Conservation (phyloP, 495 filamentous ascomycete species). For the Bombardia bombarda region DNA sequence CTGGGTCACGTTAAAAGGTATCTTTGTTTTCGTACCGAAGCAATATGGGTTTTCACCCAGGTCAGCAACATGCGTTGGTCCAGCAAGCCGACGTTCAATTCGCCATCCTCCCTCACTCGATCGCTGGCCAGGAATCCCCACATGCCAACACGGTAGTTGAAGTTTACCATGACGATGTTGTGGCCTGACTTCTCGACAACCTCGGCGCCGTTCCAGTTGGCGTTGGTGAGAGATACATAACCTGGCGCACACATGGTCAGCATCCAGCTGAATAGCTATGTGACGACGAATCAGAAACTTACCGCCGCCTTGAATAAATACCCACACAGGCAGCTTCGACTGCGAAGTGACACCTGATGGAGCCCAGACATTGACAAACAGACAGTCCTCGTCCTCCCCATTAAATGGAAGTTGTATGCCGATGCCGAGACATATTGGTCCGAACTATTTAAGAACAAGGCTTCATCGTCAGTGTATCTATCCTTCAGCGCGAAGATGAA, state of each 20-base stretch:
- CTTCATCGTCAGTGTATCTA: too few species aligned
- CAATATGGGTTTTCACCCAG: slow-evolving; percentile 64
- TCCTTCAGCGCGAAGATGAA: too few species aligned
- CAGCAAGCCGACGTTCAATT: slow-evolving; percentile 62
- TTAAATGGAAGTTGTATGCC: slow-evolving; percentile 23
- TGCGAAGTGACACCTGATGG: slow-evolving; percentile 43
- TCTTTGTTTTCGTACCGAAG: too few species aligned
- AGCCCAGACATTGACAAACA: slow-evolving; percentile 67
- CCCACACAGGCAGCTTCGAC: slow-evolving; percentile 56
- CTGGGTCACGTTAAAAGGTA: too few species aligned
- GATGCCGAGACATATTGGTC: slow-evolving; percentile 45
- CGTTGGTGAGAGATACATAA: slow-evolving; percentile 54
- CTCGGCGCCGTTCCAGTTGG: slow-evolving; percentile 57
- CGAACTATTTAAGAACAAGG: slow-evolving; percentile 22
- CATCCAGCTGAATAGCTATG: not conserved
- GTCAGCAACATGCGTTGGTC: slow-evolving; percentile 60
- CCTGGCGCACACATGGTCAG: slow-evolving; percentile 20
- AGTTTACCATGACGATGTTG: slow-evolving; percentile 61
- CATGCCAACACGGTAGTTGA: slow-evolving; percentile 68
- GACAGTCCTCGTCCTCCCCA: slow-evolving; percentile 59
- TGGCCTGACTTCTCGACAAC: slow-evolving; percentile 51
- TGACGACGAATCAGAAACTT: slow-evolving; percentile 1
- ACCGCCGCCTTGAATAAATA: slow-evolving; percentile 71
- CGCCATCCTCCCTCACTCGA: slow-evolving; percentile 43
- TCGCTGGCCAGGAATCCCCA: slow-evolving; percentile 65